Base-by-base conservation (phyloP, 2,329 filamentous ascomycete species). In the Diplodia scrobiculata region DNA sequence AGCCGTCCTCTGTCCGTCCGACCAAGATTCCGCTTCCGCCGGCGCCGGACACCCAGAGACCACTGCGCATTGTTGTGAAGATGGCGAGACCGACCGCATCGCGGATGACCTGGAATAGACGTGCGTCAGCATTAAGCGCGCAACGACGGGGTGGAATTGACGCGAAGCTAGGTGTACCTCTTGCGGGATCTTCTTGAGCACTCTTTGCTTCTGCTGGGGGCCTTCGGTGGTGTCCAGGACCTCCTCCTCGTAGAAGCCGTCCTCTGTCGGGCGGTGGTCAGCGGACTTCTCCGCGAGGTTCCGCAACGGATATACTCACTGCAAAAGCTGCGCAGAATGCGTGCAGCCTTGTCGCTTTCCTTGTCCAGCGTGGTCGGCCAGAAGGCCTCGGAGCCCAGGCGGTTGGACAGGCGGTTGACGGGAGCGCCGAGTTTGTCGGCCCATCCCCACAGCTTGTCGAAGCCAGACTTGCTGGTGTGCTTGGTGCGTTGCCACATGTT, bases 31-130 rank as follows among this genome's bases (percentile, higher is more conserved):
- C 94, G 66, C 91, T 94, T 47, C 94, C 94, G 32, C 93, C 93
- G 17, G 92, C 93, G 53, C 94, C 94, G 53, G 91, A 94, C 71
- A 96, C 84, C 91, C 93, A 97, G 36, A 97, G 81, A 13, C 94
- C 94, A 14, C 91, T 94, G 67, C 94, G 89, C 92, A 97, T 96
- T 34, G 92, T 96, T 0, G 93, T 97, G 80, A 97, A 97, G 71
- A 98, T 91, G 65, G 92, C 93, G 67, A 98, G 84, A 11, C 92
- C 94, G 71, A 94, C 92, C 32, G 93, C 92, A 79, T 95, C 91
- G 74, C 91, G 87, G 71, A 98, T 91, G 66, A 97, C 91, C 73
- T 89, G 58, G 2, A 32, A 60, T 27, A n/a, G 25, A 7, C 9
- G 11, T 29, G 53, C 13, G 38, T 67, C 19, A 66, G 41, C 66